Conservation (phyloP, 1,139 yeast genomes). For the Hyphopichia khmerensis region DNA sequence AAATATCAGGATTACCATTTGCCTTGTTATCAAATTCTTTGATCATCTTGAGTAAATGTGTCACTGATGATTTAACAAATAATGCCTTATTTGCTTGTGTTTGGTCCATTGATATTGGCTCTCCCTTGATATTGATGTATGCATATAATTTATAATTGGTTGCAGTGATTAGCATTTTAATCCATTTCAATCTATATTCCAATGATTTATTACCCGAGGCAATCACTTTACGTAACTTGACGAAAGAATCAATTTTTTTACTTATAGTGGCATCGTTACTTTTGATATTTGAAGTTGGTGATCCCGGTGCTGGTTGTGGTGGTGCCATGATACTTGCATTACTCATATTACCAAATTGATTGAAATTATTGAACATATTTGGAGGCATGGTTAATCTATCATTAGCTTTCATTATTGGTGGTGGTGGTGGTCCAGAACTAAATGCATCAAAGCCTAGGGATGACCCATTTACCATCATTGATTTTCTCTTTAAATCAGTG, state of each 20-base stretch:
- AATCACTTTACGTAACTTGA: conserved; percentile 34
- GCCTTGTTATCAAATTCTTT: conserved; percentile 32
- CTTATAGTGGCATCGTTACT: conserved; percentile 23
- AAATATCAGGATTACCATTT: conserved; percentile 22
- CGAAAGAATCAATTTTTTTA: conserved; percentile 36
- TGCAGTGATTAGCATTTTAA: conserved; percentile 43
- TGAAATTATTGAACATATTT: neutral
- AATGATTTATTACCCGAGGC: conserved; percentile 45
- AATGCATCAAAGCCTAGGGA: conserved; percentile 6
- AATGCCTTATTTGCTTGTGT: conserved; percentile 31
- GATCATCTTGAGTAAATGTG: conserved; percentile 38
- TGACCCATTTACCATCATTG: conserved; percentile 13
- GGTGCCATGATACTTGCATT: conserved; percentile 2
- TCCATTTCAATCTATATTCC: conserved; percentile 46
- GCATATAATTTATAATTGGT: conserved; percentile 41
- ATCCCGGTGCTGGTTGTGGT: conserved; percentile 4
- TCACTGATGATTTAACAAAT: conserved; percentile 41
- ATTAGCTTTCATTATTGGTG: neutral
- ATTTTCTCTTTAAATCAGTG: conserved; percentile 17
- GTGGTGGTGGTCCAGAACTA: neutral
- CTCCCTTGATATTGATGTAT: conserved; percentile 47
- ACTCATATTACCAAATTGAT: conserved; percentile 1
- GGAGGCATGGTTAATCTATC: conserved; percentile 4
- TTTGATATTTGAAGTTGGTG: conserved; percentile 7
- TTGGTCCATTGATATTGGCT: conserved; percentile 32